Conservation (phyloP, 2,329 filamentous ascomycete species). For the Ilyonectria mors-panacis region DNA sequence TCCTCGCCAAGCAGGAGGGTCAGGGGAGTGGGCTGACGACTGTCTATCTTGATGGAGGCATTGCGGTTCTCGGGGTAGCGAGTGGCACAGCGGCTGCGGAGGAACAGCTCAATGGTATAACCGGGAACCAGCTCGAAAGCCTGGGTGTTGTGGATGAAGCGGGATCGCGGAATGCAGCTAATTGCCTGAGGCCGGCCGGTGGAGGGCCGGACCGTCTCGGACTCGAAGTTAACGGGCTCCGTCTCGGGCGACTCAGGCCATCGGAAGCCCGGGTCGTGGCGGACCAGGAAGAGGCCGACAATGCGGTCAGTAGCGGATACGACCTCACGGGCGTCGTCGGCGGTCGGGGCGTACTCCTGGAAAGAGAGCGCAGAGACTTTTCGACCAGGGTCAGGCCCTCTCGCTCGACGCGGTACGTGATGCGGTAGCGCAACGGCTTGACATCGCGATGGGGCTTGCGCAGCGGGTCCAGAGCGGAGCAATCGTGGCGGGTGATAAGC, state of each 20-base stretch:
- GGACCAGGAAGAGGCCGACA: constrained; percentile 65
- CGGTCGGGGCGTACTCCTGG: constrained; percentile 63
- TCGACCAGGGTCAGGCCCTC: constrained; percentile 60
- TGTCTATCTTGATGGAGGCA: constrained; percentile 59
- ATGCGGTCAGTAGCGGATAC: constrained; percentile 65
- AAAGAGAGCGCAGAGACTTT: constrained; percentile 64
- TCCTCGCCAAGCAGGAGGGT: constrained; percentile 63
- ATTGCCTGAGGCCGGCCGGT: constrained; percentile 61
- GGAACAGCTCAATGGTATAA: constrained; percentile 63
- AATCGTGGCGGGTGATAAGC: constrained; percentile 68
- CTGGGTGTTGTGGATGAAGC: constrained; percentile 57
- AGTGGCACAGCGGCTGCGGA: constrained; percentile 59
- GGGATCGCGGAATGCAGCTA: constrained; percentile 60
- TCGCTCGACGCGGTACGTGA: constrained; percentile 62
- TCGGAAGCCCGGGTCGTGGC: constrained; percentile 65
- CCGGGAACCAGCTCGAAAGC: constrained; percentile 57
- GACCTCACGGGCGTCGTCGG: constrained; percentile 61
- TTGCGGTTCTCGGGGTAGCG: constrained; percentile 56
- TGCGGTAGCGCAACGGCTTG: constrained; percentile 65
- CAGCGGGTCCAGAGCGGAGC: constrained; percentile 60
- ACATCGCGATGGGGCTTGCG: constrained; percentile 51
- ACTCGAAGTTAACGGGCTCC: constrained; percentile 54
- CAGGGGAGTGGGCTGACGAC: constrained; percentile 64
- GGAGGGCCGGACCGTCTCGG: constrained; percentile 58
- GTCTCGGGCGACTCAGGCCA: constrained; percentile 62